phyloP scores from a whole-genome alignment of 1,139 yeast species.

The Ogataea hybrid region DNA sequence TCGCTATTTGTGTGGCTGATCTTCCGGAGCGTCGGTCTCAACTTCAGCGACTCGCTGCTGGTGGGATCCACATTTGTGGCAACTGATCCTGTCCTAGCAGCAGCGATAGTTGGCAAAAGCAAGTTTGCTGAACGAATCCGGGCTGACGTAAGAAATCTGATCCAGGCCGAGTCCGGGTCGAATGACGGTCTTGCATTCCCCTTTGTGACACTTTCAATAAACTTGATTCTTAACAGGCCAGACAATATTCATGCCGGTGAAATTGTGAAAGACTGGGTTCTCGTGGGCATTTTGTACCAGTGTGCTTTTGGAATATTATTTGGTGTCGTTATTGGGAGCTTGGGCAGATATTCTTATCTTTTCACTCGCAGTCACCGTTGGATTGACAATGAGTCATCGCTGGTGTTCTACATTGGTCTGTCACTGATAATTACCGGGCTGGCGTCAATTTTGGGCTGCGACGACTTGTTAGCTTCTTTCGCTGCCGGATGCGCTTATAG shows the following conservation, averaged over 20 bases:
- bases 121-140: conserved; percentile 66
- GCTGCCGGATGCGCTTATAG: conserved; percentile 94
- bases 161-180: conserved; percentile 92
- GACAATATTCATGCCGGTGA: conserved; percentile 60
- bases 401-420: conserved; percentile 79
- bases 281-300: conserved; percentile 76
- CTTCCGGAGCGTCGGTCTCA: conserved; percentile 30
- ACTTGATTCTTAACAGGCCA: conserved; percentile 47
- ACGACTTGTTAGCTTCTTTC: conserved; percentile 84
- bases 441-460: conserved; percentile 85
- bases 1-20: conserved; percentile 34
- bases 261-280: conserved; percentile 79
- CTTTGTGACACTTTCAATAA: conserved; percentile 71
- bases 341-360: conserved; percentile 65
- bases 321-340: conserved; percentile 70
- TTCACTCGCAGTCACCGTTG: conserved; percentile 68
- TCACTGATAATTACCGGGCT: conserved; percentile 87
- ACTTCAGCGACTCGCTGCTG: conserved; percentile 36
- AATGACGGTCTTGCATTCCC: conserved; percentile 98
- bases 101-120: conserved; percentile 41
- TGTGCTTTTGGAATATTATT: conserved; percentile 77
- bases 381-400: conserved; percentile 87
- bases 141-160: conserved; percentile 85
- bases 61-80: conserved; percentile 44
- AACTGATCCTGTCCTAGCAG: conserved; percentile 44